Evolutionary conservation across 2,329 filamentous ascomycete species (phyloP).

Genomic region (Colletotrichum sp.): DNA sequence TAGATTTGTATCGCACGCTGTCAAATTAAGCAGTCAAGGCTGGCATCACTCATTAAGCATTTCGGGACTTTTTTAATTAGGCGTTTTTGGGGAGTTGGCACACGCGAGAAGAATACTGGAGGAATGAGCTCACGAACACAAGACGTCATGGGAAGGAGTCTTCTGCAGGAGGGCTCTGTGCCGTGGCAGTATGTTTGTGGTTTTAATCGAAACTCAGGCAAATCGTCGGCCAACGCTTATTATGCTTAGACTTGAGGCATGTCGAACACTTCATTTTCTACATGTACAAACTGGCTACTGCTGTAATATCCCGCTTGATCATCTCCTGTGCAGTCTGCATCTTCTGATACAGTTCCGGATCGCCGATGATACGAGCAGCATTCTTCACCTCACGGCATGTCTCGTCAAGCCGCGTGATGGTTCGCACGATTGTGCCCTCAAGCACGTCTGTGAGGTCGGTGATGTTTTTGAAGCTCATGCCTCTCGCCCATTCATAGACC

Average conservation of each 20-base stretch:
- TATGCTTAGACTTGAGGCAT: background rate
- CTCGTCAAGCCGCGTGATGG: slow-evolving; percentile 93
- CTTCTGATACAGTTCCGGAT: slow-evolving; percentile 91
- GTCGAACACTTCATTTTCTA: slow-evolving; percentile 41
- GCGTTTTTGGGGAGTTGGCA: slow-evolving; percentile 1
- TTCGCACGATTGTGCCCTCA: slow-evolving; percentile 95
- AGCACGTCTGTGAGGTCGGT: slow-evolving; percentile 95
- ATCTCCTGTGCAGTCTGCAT: slow-evolving; percentile 98
- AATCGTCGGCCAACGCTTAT: background rate
- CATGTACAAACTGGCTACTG: slow-evolving; percentile 89
- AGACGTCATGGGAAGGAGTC: background rate
- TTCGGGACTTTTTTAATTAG: background rate
- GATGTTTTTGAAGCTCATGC: slow-evolving; percentile 98
- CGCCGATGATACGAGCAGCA: slow-evolving; percentile 91
- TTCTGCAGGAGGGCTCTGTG: background rate
- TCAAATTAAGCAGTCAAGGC: background rate
- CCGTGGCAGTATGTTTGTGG: background rate
- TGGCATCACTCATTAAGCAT: slow-evolving; percentile 2
- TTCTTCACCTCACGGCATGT: slow-evolving; percentile 98
- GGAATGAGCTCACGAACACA: background rate
- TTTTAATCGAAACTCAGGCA: background rate
- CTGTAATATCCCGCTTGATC: slow-evolving; percentile 95
- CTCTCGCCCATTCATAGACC: slow-evolving; percentile 97
- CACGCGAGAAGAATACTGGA: background rate
- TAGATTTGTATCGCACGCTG: slow-evolving; percentile 28